These are phyloP conservation scores for Sarocladium kiliense DNA, from an alignment of 2,329 filamentous ascomycete genomes.

Conservation along the genomic window DNA sequence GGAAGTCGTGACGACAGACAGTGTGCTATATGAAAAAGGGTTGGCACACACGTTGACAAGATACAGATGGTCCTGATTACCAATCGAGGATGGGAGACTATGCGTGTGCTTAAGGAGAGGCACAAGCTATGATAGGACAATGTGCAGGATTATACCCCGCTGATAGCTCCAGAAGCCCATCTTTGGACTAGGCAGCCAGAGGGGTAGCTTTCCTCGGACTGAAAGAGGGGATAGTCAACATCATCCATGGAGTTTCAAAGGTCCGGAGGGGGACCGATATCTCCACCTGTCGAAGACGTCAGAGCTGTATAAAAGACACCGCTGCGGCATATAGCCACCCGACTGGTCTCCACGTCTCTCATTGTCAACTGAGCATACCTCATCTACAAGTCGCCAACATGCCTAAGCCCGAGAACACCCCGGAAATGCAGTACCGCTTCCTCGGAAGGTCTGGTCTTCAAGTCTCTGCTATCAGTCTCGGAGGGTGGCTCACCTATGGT, in stretches of 20 bases:
- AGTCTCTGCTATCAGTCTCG: conserved; percentile 68
- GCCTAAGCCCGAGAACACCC: conserved; percentile 36
- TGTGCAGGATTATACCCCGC: not conserved
- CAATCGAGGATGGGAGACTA: not conserved
- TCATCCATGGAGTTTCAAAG: not conserved
- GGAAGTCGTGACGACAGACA: too few species aligned
- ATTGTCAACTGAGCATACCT: not conserved
- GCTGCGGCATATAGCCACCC: not conserved
- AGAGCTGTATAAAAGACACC: not conserved
- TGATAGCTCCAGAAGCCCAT: not conserved
- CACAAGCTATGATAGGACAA: not conserved
- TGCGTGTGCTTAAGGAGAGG: not conserved
- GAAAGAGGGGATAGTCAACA: not conserved
- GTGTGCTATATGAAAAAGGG: too few species aligned
- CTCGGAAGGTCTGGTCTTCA: conserved; percentile 68
- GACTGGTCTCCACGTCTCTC: not conserved
- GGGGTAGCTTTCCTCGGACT: not conserved
- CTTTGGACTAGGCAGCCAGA: not conserved
- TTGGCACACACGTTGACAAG: not conserved
- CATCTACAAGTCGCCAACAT: conserved; percentile 18
- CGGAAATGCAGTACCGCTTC: conserved; percentile 64
- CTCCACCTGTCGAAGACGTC: not conserved
- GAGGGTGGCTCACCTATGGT: conserved; percentile 70
- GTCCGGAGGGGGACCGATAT: not conserved
- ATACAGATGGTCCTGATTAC: too few species aligned